Conservation (phyloP, 371 early-diverging fungal species). For the Quaeritorhiza haematococci region DNA sequence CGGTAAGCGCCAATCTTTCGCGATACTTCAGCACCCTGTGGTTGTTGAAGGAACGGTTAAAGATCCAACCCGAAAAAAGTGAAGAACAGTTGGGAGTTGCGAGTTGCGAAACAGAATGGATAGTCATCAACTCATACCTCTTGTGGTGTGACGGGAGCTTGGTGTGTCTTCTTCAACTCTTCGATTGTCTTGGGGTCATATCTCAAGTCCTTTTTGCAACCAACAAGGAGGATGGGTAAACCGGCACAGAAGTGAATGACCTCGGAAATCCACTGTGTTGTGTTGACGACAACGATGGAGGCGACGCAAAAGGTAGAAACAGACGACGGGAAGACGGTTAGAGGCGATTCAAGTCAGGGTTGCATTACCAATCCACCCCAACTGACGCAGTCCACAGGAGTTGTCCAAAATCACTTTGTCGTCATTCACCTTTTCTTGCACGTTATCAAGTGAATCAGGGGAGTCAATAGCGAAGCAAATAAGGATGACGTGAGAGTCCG, state of each 20-base stretch:
- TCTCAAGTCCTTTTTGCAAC: conserved; percentile 89
- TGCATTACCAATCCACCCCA: too few species aligned
- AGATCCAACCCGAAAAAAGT: too few species aligned
- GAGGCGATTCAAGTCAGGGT: too few species aligned
- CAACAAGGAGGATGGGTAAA: conserved; percentile 77
- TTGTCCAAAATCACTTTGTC: too few species aligned
- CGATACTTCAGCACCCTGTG: conserved; percentile 66
- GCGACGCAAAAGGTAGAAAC: too few species aligned
- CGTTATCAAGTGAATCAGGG: conserved; percentile 92
- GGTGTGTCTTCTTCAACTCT: conserved; percentile 70
- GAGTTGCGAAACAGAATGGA: too few species aligned
- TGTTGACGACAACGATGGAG: too few species aligned
- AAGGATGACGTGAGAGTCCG: conserved; percentile 93
- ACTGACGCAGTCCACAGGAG: too few species aligned
- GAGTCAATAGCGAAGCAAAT: conserved; percentile 66
- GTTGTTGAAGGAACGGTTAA: conserved; percentile 13
- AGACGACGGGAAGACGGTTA: too few species aligned
- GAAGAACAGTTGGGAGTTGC: too few species aligned
- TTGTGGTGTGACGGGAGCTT: conserved; percentile 74
- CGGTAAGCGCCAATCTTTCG: conserved; percentile 80
- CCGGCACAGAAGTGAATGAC: conserved; percentile 87
- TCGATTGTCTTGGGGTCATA: conserved; percentile 74
- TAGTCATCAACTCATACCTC: too few species aligned
- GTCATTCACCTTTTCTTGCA: conserved; percentile 43
- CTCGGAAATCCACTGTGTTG: conserved; percentile 97